Base-by-base conservation (phyloP, 306 rosid species). In the Vigna mungo region DNA sequence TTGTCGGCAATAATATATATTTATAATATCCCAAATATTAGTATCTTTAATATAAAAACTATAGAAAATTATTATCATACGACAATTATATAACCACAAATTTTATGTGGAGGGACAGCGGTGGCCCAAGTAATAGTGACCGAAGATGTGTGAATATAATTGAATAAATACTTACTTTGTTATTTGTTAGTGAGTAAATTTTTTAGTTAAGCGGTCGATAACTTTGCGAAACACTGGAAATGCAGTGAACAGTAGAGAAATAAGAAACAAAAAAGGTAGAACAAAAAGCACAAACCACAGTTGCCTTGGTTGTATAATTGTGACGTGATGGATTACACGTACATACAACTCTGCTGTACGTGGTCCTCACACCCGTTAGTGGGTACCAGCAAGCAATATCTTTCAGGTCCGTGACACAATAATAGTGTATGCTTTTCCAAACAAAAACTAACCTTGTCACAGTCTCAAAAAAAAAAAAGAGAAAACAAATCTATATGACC, bases 241-340 rank as follows among this genome's bases (percentile, higher is more conserved):
- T 23, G 64, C 64, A 25, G 25, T 58, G 37, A 25, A 9, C 37
- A 14, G 43, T 32, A 36, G 3, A 62, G 14, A 44, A 4, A 55
- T 9, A 59, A 55, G 2, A 23, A 55, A 15, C 2, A 4, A 25
- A 25, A 73, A 74, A 2, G 58, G 43, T 43, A 8, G 30, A 23
- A 74, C 46, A 58, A n/a, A 72, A 74, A 36, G 11, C 21, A 41
- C 37, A 15, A 23, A 10, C 9, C 15, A 7, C 0, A 4, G 2
- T 78, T 56, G 37, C 11, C 25, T 46, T 60, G 48, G 76, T 32
- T 51, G 37, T 17, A 56, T 69, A 68, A 56, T 46, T 69, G 52
- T 13, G 52, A 70, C 34, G 63, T 21, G 63, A 48, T 36, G 13
- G 66, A 61, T 52, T 51, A 27, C 51, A 70, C 72, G 77, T 37